Evolutionary conservation across 2,329 filamentous ascomycete species (phyloP).

Genomic region (Cladosporium sp.): DNA sequence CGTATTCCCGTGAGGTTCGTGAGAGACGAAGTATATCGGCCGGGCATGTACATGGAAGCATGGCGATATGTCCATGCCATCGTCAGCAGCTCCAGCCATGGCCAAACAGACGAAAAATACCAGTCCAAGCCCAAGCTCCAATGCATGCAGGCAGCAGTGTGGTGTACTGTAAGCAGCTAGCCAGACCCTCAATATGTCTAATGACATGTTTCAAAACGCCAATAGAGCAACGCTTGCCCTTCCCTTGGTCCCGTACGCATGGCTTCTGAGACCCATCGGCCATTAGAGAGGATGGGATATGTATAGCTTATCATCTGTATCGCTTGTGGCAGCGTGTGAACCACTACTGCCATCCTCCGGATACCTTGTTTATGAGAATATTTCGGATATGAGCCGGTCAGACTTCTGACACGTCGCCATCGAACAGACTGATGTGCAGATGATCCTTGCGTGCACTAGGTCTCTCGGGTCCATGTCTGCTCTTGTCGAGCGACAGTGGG

Average conservation of each 20-base stretch:
- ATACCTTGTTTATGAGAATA: background rate
- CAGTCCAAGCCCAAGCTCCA: background rate
- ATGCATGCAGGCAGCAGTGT: background rate
- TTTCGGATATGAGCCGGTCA: background rate
- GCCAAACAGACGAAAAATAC: background rate
- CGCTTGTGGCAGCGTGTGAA: background rate
- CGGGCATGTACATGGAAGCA: background rate
- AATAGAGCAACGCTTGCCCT: background rate
- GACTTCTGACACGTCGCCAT: background rate
- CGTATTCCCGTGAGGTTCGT: background rate
- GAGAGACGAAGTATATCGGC: background rate
- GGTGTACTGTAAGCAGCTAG: background rate
- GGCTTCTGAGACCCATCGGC: background rate
- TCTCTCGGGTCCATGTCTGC: background rate
- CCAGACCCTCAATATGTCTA: background rate
- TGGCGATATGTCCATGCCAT: background rate
- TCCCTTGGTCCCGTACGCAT: background rate
- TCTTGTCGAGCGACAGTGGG: background rate
- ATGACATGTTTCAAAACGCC: background rate
- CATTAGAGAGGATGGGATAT: background rate
- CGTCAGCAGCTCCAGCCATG: background rate
- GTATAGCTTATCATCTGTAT: background rate
- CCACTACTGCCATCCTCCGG: background rate
- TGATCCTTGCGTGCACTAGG: background rate
- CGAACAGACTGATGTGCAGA: background rate